phyloP scores from a whole-genome alignment of 2,329 filamentous ascomycete species.

The Sporothrix protearum region DNA sequence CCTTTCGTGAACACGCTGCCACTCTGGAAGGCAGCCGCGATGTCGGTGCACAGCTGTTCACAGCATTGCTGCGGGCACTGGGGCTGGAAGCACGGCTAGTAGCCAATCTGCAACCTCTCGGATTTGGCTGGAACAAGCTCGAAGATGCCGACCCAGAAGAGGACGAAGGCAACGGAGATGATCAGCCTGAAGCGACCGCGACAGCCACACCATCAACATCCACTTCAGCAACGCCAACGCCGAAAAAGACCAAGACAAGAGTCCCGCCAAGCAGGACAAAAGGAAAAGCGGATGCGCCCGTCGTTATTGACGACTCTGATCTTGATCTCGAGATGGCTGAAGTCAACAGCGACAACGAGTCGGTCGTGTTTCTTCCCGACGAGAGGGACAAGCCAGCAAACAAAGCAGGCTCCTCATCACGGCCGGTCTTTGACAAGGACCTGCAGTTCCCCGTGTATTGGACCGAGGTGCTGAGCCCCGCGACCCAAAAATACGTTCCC shows the following conservation, averaged over 20 bases:
- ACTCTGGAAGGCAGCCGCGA: constrained; percentile 78
- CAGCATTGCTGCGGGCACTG: constrained; percentile 73
- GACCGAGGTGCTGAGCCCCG: constrained; percentile 82
- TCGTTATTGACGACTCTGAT: constrained; percentile 24
- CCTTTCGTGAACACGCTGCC: constrained; percentile 66
- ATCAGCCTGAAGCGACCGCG: background rate
- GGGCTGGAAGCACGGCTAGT: constrained; percentile 81
- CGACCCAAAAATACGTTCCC: constrained; percentile 72
- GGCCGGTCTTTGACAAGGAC: constrained; percentile 61
- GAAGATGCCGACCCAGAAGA: constrained; percentile 68
- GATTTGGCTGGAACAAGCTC: constrained; percentile 84
- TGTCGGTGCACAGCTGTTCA: constrained; percentile 84
- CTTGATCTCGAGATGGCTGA: constrained; percentile 50
- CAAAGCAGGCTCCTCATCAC: background rate
- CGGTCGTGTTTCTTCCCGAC: constrained; percentile 55
- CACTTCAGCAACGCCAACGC: constrained; percentile 26
- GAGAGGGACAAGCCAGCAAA: constrained; percentile 33
- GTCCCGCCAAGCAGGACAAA: background rate
- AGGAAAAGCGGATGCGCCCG: background rate
- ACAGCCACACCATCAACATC: background rate
- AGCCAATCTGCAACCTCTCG: constrained; percentile 76
- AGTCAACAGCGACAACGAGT: constrained; percentile 56
- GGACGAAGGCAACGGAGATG: constrained; percentile 30
- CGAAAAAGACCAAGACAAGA: background rate
- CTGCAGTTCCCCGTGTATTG: constrained; percentile 86